Evolutionary conservation across 2,329 filamentous ascomycete species (phyloP).

Genomic region (Bimuria novae-zelandiae): DNA sequence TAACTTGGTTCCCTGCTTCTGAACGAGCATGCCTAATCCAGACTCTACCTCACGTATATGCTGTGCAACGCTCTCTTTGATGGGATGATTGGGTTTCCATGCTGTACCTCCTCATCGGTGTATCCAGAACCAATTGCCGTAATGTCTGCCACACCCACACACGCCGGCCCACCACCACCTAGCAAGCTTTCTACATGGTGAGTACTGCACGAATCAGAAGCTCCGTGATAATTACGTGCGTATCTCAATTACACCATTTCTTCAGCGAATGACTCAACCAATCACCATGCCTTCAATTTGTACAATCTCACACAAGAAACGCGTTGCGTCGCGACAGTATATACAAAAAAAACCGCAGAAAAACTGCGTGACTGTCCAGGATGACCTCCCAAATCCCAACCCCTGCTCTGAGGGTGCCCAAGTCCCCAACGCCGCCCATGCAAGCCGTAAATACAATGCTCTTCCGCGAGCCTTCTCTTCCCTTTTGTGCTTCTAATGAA

Average conservation of each 20-base stretch:
- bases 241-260: no score
- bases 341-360: background rate
- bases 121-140: background rate
- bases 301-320: background rate
- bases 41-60: background rate
- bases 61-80: background rate
- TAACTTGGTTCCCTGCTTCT: background rate
- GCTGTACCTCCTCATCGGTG: background rate
- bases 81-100: background rate
- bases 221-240: no score
- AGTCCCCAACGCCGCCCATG: slow-evolving; percentile 9
- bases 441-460: background rate
- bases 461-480: background rate
- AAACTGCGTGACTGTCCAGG: background rate
- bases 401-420: background rate
- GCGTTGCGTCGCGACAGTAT: background rate
- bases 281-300: background rate
- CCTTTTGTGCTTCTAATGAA: background rate
- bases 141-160: background rate
- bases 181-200: no score
- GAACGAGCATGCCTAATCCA: background rate
- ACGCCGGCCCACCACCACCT: background rate
- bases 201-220: no score
- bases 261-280: background rate
- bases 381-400: background rate